Evolutionary conservation across 1,284 basidiomycete genomes (phyloP), one percentile per base, ranked within the genome.

Genomic region (Pulchroboletus neoregius): DNA sequence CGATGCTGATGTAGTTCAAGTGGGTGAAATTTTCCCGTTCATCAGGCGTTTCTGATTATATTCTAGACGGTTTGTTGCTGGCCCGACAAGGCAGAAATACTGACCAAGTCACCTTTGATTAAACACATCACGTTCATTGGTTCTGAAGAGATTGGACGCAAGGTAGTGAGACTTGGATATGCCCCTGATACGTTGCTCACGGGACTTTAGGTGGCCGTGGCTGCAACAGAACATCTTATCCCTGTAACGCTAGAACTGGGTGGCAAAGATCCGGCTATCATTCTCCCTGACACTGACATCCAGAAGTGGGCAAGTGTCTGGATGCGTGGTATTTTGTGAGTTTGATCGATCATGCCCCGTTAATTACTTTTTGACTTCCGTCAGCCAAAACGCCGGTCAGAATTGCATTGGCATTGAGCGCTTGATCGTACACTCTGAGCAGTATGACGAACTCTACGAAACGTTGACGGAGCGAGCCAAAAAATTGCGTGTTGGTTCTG

Each of bases 341-440:
- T 75, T n/a, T 11, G 15, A 23, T 49, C 32, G 23, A 12, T 45
- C 32, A 23, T 53, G 11, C 4, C 28, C 11, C 5, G 11, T 36
- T 10, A 26, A 13, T 37, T 28, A n/a, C 44, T 13, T 40, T 46
- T 13, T 52, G 26, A 32, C 34, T 43, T 27, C 24, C 31, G 38
- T 35, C 60, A 91, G 89, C 72, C 91, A 94, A 74, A 92, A 91
- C 51, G 79, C 80, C 34, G 95, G 95, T 13, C 95, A 98, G 69
- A 98, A 98, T 65, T 99, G 95, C 65, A 95, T 96, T 56, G 94
- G 94, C 23, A 90, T 95, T 49, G 95, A 99, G 67, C 81, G 94
- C 1, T 81, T 97, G 54, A 79, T 98, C 37, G 91, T 98, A 27
- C 91, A 92, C 57, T 64, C 71, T 0, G 74, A 75, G 0, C 84